These are phyloP conservation scores for Gynostemma pentaphyllum DNA, from an alignment of 306 rosid species.

Conservation along the genomic window DNA sequence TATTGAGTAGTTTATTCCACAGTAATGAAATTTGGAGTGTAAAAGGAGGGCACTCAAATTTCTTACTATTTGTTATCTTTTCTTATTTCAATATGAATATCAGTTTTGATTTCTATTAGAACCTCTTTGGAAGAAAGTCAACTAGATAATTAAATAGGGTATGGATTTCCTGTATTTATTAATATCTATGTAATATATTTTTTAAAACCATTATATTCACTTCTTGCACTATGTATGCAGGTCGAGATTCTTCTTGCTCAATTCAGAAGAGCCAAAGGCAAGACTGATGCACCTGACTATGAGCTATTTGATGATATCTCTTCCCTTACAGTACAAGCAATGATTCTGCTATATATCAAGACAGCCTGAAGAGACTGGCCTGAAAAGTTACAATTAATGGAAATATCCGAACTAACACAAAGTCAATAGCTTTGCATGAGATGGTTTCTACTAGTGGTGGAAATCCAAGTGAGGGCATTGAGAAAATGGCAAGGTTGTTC, in stretches of 20 bases:
- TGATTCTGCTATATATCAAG: slow-evolving; percentile 45
- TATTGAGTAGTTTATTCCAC: no score
- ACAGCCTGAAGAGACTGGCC: slow-evolving; percentile 50
- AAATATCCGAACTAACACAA: slow-evolving; percentile 67
- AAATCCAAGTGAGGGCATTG: slow-evolving; percentile 80
- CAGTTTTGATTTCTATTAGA: no score
- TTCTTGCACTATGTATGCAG: slow-evolving; percentile 29
- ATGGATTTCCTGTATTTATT: not conserved
- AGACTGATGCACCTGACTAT: slow-evolving; percentile 53
- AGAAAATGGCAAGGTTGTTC: slow-evolving; percentile 72
- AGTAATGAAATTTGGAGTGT: no score
- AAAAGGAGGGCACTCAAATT: no score
- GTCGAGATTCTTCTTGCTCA: slow-evolving; percentile 92
- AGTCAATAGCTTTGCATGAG: slow-evolving; percentile 89
- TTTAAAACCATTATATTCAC: slow-evolving; percentile 4
- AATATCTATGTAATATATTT: not conserved
- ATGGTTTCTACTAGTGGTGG: slow-evolving; percentile 67
- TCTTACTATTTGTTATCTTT: no score
- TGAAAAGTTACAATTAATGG: slow-evolving; percentile 66
- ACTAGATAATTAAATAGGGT: not conserved
- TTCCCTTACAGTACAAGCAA: slow-evolving; percentile 38
- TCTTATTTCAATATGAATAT: no score
- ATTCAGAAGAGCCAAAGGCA: slow-evolving; percentile 87
- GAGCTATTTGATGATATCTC: slow-evolving; percentile 62
- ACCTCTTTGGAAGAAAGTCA: no score